A percentile compares a stretch with the other conserved stretches of the same genome.
phyloP scores from a whole-genome alignment of 805 yeast genomes.

The Saccharomycopsis amapae region DNA sequence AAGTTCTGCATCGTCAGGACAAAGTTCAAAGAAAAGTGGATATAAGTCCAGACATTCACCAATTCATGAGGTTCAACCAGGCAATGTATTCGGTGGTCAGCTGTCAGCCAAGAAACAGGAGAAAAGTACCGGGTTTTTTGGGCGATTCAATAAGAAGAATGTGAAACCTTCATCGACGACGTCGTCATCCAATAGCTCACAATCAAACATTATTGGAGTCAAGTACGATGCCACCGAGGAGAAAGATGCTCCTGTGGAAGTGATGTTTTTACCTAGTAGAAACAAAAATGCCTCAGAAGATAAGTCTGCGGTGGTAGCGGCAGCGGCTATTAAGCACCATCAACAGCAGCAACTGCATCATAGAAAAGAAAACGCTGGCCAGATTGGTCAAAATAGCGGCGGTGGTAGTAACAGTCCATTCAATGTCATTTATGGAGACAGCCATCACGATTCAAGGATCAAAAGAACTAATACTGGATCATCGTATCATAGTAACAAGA shows the following conservation, averaged over 20 bases:
- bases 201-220: slow-evolving; percentile 13
- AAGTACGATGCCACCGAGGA: slow-evolving; percentile 20
- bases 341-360: not conserved
- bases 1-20: not conserved
- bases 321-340: slow-evolving; percentile 5
- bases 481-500: slow-evolving; percentile 10
- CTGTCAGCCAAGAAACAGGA: not conserved
- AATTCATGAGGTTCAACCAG: not conserved
- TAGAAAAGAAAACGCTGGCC: too few relatives aligned
- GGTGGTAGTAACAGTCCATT: slow-evolving; percentile 12
- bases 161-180: not conserved
- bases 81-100: too few relatives aligned
- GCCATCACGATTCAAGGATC: not conserved
- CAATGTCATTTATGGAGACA: slow-evolving; percentile 18
- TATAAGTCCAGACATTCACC: slow-evolving; percentile 3
- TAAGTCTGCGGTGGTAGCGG: not conserved
- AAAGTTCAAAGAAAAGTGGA: not conserved
- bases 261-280: slow-evolving; percentile 16
- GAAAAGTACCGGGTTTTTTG: slow-evolving; percentile 16
- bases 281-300: not conserved
- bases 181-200: not conserved
- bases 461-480: slow-evolving; percentile 7
- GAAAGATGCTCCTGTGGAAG: slow-evolving; percentile 21
- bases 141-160: slow-evolving; percentile 16
- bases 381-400: not conserved